phyloP scores from a whole-genome alignment of 768 basidiomycete genomes.

The Termitomyces sp. region DNA sequence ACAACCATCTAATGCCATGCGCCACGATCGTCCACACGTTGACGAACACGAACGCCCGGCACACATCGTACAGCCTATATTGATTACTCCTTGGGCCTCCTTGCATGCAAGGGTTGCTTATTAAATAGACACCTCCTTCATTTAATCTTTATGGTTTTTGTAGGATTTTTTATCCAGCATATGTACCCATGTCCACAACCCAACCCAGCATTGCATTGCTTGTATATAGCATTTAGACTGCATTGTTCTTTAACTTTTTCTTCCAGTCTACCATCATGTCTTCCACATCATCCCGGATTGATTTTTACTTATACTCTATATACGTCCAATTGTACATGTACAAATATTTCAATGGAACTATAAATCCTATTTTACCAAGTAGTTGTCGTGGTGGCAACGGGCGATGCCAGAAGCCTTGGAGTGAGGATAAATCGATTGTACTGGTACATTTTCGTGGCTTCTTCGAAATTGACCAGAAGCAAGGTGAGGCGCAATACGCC shows the following conservation, averaged over 20 bases:
- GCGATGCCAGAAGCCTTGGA: not conserved
- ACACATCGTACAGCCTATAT: not conserved
- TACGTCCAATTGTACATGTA: constrained; percentile 4
- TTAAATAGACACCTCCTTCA: not conserved
- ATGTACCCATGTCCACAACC: not conserved
- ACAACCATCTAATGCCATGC: not conserved
- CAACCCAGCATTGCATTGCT: constrained; percentile 3
- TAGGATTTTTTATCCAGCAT: not conserved
- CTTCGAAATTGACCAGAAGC: not conserved
- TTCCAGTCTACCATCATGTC: not conserved
- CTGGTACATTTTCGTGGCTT: not conserved
- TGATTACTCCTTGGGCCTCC: constrained; percentile 1
- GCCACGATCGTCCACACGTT: constrained; percentile 3
- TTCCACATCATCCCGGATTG: not conserved
- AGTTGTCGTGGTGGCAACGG: not conserved
- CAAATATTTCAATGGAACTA: not conserved
- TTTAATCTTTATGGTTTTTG: not conserved
- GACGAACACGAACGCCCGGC: not conserved
- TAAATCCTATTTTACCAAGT: not conserved
- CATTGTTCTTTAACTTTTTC: not conserved
- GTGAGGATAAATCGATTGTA: not conserved
- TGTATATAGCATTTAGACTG: constrained; percentile 6
- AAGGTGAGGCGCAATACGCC: not conserved
- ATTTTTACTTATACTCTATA: not conserved
- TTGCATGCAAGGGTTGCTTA: constrained; percentile 1